Evolutionary conservation across 768 basidiomycete species (phyloP).

Genomic region (Trametes coccinea): DNA sequence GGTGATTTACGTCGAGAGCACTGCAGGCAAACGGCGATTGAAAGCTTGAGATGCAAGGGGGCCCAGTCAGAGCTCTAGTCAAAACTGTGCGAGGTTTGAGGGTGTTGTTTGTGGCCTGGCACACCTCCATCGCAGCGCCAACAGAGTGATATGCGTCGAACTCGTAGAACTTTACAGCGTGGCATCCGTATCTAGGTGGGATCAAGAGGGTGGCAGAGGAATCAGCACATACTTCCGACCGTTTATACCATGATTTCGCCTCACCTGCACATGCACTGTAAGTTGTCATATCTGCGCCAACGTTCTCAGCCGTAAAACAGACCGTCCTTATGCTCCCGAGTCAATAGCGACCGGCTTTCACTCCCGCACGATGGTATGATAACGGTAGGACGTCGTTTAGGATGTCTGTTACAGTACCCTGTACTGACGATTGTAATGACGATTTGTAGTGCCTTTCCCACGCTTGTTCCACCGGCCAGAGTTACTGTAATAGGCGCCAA

Average conservation of each 20-base stretch:
- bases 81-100: conserved; percentile 53
- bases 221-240: too few relatives aligned
- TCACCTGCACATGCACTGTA: conserved; percentile 1
- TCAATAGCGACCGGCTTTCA: conserved; percentile 42
- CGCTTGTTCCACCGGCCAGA: too few relatives aligned
- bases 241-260: too few relatives aligned
- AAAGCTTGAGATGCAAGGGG: too few relatives aligned
- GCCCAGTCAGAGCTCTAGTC: conserved; percentile 50
- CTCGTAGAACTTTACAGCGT: conserved; percentile 35
- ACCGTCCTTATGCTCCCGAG: conserved; percentile 40
- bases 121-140: conserved; percentile 68
- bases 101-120: conserved; percentile 84
- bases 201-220: too few relatives aligned
- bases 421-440: too few relatives aligned
- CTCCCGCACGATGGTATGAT: conserved; percentile 47
- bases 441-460: too few relatives aligned
- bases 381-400: too few relatives aligned
- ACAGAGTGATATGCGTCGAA: conserved; percentile 63
- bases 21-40: too few relatives aligned
- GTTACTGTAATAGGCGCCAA: too few relatives aligned
- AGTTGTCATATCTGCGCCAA: background rate
- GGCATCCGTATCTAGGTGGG: too few relatives aligned
- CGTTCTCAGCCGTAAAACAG: background rate
- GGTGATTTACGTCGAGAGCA: conserved; percentile 42
- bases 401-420: too few relatives aligned